Conservation (phyloP, 1,284 basidiomycete genomes). For the Phenoliferia sp. region DNA sequence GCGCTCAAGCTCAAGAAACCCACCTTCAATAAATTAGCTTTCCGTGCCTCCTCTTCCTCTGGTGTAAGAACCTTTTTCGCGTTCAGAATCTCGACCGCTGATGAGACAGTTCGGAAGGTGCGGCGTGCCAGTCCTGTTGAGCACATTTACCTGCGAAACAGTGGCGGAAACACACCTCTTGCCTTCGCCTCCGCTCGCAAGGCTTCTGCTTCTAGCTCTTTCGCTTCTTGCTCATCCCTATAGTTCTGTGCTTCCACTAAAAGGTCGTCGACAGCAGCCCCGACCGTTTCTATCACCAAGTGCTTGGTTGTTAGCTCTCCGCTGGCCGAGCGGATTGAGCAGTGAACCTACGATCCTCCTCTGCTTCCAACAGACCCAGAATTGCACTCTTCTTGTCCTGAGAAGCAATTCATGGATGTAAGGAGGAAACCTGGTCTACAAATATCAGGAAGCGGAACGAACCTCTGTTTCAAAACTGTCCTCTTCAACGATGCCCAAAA, state of each 20-base stretch:
- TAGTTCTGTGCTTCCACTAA: conserved; percentile 13
- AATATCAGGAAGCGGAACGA: neutral
- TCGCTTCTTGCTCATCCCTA: conserved; percentile 6
- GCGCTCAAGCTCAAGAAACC: neutral
- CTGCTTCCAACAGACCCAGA: conserved; percentile 24
- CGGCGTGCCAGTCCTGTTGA: no score
- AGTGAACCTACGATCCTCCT: conserved; percentile 25
- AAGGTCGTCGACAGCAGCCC: conserved; percentile 8
- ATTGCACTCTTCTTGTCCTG: conserved; percentile 31
- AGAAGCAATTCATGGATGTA: neutral
- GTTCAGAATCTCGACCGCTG: neutral
- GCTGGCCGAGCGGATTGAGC: neutral
- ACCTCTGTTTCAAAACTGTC: conserved; percentile 26
- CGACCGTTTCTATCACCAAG: conserved; percentile 4
- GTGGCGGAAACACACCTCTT: conserved; percentile 3
- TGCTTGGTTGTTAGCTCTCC: neutral
- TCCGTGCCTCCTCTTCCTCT: conserved; percentile 21
- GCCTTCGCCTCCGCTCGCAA: conserved; percentile 7
- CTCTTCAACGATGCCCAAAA: conserved; percentile 22
- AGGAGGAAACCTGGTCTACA: neutral
- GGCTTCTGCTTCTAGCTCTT: conserved; percentile 10
- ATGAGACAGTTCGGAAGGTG: neutral
- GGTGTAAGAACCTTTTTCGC: conserved; percentile 12
- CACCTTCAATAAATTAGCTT: conserved; percentile 20
- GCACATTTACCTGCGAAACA: neutral